A percentile compares a stretch with the other conserved stretches of the same genome.
These are phyloP conservation scores for Trapa bicornis DNA, from an alignment of 345 rosid genomes.

Conservation along the genomic window DNA sequence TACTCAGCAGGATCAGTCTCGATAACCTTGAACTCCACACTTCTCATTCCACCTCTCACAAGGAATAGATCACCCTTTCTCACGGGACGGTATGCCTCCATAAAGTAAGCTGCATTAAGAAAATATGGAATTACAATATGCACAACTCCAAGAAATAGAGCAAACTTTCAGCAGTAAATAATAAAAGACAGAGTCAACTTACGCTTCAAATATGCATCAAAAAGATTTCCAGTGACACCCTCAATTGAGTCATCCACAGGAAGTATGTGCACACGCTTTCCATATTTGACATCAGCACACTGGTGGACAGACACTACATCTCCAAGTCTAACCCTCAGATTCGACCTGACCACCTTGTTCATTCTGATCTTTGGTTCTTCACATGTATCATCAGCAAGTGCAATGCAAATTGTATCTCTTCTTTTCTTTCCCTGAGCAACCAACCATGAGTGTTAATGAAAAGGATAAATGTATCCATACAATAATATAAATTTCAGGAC, in stretches of 20 bases:
- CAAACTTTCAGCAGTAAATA: not conserved
- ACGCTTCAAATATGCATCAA: constrained; percentile 87
- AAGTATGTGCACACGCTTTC: constrained; percentile 86
- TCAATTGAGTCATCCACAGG: constrained; percentile 86
- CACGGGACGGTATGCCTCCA: constrained; percentile 89
- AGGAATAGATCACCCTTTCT: constrained; percentile 91
- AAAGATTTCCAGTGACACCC: constrained; percentile 85
- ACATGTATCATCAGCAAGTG: constrained; percentile 69
- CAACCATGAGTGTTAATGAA: not conserved
- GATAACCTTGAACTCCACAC: constrained; percentile 77
- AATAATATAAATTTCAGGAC: not conserved
- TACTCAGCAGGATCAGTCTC: constrained; percentile 86
- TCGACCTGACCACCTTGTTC: constrained; percentile 79
- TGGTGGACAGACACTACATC: constrained; percentile 85
- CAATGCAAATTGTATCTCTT: constrained; percentile 74
- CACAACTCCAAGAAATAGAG: not conserved
- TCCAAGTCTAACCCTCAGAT: constrained; percentile 83
- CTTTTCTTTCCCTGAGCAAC: constrained; percentile 65
- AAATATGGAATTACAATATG: constrained; percentile 12
- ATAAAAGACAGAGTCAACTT: constrained; percentile 22
- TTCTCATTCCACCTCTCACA: constrained; percentile 96
- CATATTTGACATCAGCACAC: constrained; percentile 85
- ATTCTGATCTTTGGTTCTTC: constrained; percentile 81
- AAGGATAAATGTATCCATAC: no score
- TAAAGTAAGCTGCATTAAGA: constrained; percentile 59